Conservation (phyloP, 352 stramenopile species). For the Pythium chondricola region DNA sequence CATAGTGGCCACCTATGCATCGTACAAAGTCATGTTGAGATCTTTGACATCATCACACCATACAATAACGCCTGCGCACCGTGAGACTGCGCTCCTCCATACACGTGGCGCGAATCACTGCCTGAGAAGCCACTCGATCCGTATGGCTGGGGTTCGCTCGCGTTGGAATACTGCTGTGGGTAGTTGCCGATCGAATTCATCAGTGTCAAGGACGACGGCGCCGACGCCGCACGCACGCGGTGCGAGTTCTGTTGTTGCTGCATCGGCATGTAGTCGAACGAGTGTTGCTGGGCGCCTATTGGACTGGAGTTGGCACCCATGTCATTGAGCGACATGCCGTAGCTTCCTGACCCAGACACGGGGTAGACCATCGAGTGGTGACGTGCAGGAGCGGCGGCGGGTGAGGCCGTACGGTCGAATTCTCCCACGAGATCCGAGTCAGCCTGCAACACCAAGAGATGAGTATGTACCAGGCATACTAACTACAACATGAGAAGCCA, state of each 20-base stretch:
- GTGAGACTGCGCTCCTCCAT: constrained; percentile 9
- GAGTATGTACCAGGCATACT: background rate
- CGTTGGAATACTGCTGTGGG: constrained; percentile 13
- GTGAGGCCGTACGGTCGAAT: constrained; percentile 36
- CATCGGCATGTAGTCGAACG: constrained; percentile 15
- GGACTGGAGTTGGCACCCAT: constrained; percentile 5
- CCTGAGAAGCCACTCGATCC: too few species aligned
- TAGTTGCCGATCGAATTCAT: constrained; percentile 24
- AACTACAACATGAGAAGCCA: background rate
- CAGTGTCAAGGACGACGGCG: constrained; percentile 17
- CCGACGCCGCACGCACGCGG: constrained; percentile 16
- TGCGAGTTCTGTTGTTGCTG: constrained; percentile 9
- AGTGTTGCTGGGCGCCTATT: constrained; percentile 5
- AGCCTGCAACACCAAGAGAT: constrained; percentile 1
- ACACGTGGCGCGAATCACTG: constrained; percentile 11
- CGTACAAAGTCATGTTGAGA: too few species aligned
- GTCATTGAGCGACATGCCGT: constrained; percentile 4
- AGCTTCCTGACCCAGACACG: constrained; percentile 9
- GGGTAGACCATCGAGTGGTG: constrained; percentile 41
- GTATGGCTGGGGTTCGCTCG: too few species aligned
- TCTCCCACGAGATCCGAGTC: constrained; percentile 26
- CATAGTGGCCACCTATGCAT: too few species aligned
- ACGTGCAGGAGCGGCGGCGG: constrained; percentile 18
- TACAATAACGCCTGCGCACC: too few species aligned
- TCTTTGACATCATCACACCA: too few species aligned